Conservation (phyloP, 108 stramenopile genomes). For the Thalassiosira profunda region DNA sequence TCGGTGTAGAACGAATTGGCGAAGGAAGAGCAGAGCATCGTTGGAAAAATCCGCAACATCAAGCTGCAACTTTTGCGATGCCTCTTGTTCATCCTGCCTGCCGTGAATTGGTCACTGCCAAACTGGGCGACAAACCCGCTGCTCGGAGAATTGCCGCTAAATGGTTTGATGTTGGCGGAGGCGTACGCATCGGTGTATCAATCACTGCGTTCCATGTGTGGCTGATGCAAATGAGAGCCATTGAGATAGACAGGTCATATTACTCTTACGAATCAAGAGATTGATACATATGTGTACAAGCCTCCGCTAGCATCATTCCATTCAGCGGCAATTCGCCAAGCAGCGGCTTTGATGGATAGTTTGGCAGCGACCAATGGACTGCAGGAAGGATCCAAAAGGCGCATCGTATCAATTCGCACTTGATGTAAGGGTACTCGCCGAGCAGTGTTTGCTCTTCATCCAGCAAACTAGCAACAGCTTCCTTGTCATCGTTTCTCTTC, state of each 20-base stretch:
- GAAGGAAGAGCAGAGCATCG: conserved; percentile 15
- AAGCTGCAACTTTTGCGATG: conserved; percentile 70
- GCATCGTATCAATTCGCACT: too few relatives aligned
- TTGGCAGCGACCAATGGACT: too few relatives aligned
- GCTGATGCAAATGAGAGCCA: conserved; percentile 11
- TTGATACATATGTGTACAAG: too few relatives aligned
- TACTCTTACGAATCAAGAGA: too few relatives aligned
- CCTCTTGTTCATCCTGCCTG: conserved; percentile 67
- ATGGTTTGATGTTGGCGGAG: conserved; percentile 75
- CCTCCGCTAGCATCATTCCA: too few relatives aligned
- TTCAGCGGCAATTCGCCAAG: too few relatives aligned
- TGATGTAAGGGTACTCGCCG: too few relatives aligned
- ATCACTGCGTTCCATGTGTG: conserved; percentile 31
- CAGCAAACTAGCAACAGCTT: too few relatives aligned
- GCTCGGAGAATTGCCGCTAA: conserved; percentile 51
- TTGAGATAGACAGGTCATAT: conserved; percentile 14
- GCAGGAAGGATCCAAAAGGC: too few relatives aligned
- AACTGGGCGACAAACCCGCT: conserved; percentile 81
- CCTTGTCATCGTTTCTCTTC: too few relatives aligned
- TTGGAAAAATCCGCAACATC: conserved; percentile 23
- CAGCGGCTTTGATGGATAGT: too few relatives aligned
- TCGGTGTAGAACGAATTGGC: neutral
- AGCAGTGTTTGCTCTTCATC: too few relatives aligned
- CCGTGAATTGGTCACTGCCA: conserved; percentile 78
- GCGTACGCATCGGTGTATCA: conserved; percentile 78